Evolutionary conservation across 805 yeast genomes (phyloP), one percentile per base, ranked within the genome.

Genomic region (Grigorovia transvaalensis): DNA sequence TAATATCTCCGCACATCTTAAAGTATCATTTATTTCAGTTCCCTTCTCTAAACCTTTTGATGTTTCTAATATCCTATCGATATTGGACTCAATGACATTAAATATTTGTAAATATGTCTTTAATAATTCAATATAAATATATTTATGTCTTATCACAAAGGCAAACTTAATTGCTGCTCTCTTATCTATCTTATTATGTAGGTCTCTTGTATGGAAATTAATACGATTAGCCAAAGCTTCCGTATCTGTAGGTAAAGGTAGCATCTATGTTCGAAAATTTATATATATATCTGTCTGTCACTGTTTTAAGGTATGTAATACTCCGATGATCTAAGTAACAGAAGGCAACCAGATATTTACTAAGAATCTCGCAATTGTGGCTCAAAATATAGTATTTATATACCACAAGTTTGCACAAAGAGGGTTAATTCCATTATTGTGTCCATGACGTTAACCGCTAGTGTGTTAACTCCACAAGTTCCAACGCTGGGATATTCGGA

Each of bases 171-270:
- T 69, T 13, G 84, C 78, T 70, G 87, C 80, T 61, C 79, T 69
- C 55, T 83, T 82, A 65, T 86, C 80, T 51, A 87, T 81, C 56
- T 76, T 77, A 64, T 83, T 80, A 71, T 87, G 96, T 30, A 75
- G 73, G 17, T 72, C 68, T 55, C 82, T 74, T 2, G 95, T 87
- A 60, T 80, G 83, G 47, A 66, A 63, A 66, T 87, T 87, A 62
- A 88, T 87, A 64, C 96, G 73, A 74, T 88, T 88, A 47, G 82
- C 95, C 50, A 87, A 72, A 7, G 95, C 95, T 27, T 90, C 95
- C 17, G 82, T 71, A 63, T 87, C 95, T n/a, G 78, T 77, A 51
- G 84, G 83, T n/a, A 80, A 74, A 2, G 96, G 96, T 35, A 87
- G 75, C 47, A 52, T 48, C 12, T 6, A 42, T 47, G 29, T 7